phyloP scores from a whole-genome alignment of 345 rosid species.

The Mangifera indica region DNA sequence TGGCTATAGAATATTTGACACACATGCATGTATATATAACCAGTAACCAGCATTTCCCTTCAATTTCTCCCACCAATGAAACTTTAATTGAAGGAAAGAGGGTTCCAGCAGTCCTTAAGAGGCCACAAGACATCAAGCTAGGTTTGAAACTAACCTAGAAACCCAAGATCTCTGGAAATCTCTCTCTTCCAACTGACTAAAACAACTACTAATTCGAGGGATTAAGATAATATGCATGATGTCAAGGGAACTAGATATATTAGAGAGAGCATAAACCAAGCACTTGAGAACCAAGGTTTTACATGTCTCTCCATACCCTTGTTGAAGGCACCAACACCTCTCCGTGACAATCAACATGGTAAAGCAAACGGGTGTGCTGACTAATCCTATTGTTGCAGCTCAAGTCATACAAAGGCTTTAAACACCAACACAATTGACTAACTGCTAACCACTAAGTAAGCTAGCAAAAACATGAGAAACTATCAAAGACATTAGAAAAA shows the following conservation, averaged over 20 bases:
- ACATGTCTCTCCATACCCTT: background rate
- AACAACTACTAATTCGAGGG: background rate
- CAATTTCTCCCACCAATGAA: no score
- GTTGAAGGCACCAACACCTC: background rate
- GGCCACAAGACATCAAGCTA: no score
- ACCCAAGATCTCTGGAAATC: no score
- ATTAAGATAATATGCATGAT: background rate
- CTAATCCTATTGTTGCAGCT: background rate
- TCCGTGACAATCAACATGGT: background rate
- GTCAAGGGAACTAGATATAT: background rate
- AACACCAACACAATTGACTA: background rate
- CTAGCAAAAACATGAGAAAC: background rate
- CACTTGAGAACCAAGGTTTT: background rate
- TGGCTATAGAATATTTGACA: no score
- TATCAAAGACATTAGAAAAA: background rate
- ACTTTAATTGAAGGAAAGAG: no score
- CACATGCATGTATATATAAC: no score
- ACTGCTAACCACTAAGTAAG: background rate
- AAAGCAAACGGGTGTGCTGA: background rate
- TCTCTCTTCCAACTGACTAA: background rate
- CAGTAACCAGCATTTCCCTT: no score
- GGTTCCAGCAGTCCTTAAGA: no score
- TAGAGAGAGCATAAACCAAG: background rate
- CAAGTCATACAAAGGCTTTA: background rate
- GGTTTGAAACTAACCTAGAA: no score